A percentile compares a stretch with the other conserved stretches of the same genome.
These are phyloP conservation scores for Colletotrichum australisinense DNA, from an alignment of 2,329 filamentous ascomycete species.

Conservation along the genomic window DNA sequence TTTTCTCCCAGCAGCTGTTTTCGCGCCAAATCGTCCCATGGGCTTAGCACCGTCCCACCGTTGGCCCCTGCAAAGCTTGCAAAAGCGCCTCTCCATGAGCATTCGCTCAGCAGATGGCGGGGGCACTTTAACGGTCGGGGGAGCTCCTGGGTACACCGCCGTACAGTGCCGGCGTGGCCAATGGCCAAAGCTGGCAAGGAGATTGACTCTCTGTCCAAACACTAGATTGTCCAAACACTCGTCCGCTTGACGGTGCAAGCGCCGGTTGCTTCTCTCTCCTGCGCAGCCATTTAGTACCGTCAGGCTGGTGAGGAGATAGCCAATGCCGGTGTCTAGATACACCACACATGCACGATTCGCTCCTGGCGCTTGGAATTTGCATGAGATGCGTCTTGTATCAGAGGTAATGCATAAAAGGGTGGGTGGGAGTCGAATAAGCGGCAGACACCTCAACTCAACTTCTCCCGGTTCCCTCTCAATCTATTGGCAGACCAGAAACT, in stretches of 20 bases:
- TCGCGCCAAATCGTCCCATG: slow-evolving; percentile 33
- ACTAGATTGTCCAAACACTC: background rate
- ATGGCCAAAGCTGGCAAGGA: background rate
- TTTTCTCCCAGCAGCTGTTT: slow-evolving; percentile 32
- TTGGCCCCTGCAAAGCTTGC: slow-evolving; percentile 20
- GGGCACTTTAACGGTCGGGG: background rate
- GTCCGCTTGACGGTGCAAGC: slow-evolving; percentile 16
- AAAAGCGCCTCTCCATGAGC: background rate
- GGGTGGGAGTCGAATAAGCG: background rate
- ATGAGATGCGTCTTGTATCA: background rate
- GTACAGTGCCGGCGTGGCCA: background rate
- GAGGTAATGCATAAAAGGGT: background rate
- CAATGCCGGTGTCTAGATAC: slow-evolving; percentile 6
- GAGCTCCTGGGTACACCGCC: background rate
- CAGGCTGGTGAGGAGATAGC: slow-evolving; percentile 5
- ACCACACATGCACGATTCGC: background rate
- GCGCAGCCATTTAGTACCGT: background rate
- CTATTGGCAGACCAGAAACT: background rate
- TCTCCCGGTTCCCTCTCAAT: background rate
- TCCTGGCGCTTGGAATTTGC: background rate
- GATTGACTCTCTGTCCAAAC: background rate
- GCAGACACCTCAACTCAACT: background rate
- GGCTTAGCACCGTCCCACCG: background rate
- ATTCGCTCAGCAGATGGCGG: background rate
- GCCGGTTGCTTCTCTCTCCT: background rate